Conservation (phyloP, 257 asterid species). For the Catharanthus roseus region DNA sequence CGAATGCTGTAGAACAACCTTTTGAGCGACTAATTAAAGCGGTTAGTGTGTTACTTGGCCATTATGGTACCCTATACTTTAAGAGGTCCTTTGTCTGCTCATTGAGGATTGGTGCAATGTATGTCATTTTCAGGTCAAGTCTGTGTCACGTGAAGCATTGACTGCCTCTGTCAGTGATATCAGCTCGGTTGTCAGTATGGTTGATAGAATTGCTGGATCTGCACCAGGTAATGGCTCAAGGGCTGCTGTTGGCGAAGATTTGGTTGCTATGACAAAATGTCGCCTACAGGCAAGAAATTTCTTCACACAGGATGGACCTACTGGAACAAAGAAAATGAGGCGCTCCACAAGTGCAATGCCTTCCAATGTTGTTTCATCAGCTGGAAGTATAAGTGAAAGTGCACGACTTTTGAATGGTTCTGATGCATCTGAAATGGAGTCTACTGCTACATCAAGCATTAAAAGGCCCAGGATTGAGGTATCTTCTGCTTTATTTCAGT, state of each 20-base stretch:
- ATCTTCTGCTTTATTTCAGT: conserved; percentile 6
- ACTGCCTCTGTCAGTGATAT: conserved; percentile 75
- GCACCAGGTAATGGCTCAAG: conserved; percentile 99
- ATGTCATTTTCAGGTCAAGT: conserved; percentile 53
- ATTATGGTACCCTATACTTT: not conserved
- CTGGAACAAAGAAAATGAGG: conserved; percentile 80
- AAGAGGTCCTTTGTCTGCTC: not conserved
- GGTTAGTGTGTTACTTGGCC: conserved; percentile 36
- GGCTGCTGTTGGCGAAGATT: conserved; percentile 96
- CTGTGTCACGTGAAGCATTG: conserved; percentile 58
- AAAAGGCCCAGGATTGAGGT: conserved; percentile 70
- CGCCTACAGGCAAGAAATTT: conserved; percentile 82
- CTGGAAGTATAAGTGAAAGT: conserved; percentile 65
- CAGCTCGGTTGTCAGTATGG: conserved; percentile 88
- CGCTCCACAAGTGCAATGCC: conserved; percentile 63
- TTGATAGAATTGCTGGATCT: conserved; percentile 94
- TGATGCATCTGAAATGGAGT: conserved; percentile 78
- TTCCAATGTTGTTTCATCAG: conserved; percentile 72
- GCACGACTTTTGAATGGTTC: conserved; percentile 49
- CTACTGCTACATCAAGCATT: conserved; percentile 69
- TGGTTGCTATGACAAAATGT: conserved; percentile 94
- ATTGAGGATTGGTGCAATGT: conserved; percentile 1
- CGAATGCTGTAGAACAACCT: conserved; percentile 65
- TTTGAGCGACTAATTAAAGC: conserved; percentile 72
- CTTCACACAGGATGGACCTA: conserved; percentile 73